These are phyloP conservation scores for barley (Hordeum vulgare) DNA, from an alignment of 176 grass and related monocot genomes.

Conservation along the genomic window MorexV3_pseudomolecules_assembly NC_058524.1:190425252-190425751, in stretches of 20 bases:
- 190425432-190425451: slow-evolving; percentile 87
- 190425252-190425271: slow-evolving; percentile 91
- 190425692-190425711: slow-evolving; percentile 98
- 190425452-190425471: slow-evolving; percentile 91
- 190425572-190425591: background rate
- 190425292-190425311: slow-evolving; percentile 81
- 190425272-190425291: slow-evolving; percentile 98
- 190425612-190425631: slow-evolving; percentile 39
- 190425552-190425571: background rate
- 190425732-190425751: background rate
- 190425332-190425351: slow-evolving; percentile 98
- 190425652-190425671: slow-evolving; percentile 91
- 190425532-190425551: slow-evolving; percentile 79
- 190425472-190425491: slow-evolving; percentile 93
- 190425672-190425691: slow-evolving; percentile 86
- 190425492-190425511: slow-evolving; percentile 95
- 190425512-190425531: slow-evolving; percentile 87
- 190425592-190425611: background rate
- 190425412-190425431: background rate
- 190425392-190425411: background rate
- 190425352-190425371: slow-evolving; percentile 26
- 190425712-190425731: slow-evolving; percentile 9
- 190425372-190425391: background rate
- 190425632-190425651: slow-evolving; percentile 95
- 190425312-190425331: slow-evolving; percentile 89